Base-by-base conservation (phyloP, 1,139 yeast species). In the Blastobotrys capitulatus region DNA sequence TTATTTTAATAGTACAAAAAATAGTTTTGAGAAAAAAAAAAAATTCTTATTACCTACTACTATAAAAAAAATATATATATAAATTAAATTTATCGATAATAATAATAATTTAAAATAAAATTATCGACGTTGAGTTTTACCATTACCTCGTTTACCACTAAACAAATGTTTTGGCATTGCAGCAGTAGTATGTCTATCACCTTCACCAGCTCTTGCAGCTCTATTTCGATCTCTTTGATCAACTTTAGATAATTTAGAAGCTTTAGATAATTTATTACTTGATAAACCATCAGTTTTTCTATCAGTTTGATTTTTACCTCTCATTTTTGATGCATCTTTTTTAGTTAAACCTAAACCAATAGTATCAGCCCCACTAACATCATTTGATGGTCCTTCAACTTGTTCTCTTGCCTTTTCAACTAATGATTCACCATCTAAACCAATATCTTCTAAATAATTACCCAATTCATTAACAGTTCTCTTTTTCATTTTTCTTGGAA, bases 181-280 rank as follows among this genome's bases (percentile, higher is more conserved):
- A 51, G 87, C 92, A 53, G 90, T 80, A 52, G 82, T 76, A 68
- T 88, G 96, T 72, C 97, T 84, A 72, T 92, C 99, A 64, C 87
- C 86, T 74, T 94, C 98, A 75, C 97, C 97, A 59, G 81, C 86
- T 72, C 96, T 83, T 40, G 97, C 96, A 66, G 77, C 73, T 74
- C 92, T 83, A 73, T 90, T 88, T 75, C 97, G 82, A 65, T 86
- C 95, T 73, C 96, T 82, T 78, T 96, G 89, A 69, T 86, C 92
- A 60, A 87, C 71, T 74, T 89, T 89, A 64, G 81, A 84, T 71
- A 89, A 74, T 75, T 94, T 83, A 60, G 85, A 95, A 51, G 97
- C 92, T 73, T 85, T 89, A 47, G 84, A 73, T 67, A 82, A 71
- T n/a, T 86, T 80, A 67, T 85, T 90, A 13, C 57, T 54, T 50